phyloP scores from a whole-genome alignment of 1,139 yeast species.

The Kodamaea arcana region DNA sequence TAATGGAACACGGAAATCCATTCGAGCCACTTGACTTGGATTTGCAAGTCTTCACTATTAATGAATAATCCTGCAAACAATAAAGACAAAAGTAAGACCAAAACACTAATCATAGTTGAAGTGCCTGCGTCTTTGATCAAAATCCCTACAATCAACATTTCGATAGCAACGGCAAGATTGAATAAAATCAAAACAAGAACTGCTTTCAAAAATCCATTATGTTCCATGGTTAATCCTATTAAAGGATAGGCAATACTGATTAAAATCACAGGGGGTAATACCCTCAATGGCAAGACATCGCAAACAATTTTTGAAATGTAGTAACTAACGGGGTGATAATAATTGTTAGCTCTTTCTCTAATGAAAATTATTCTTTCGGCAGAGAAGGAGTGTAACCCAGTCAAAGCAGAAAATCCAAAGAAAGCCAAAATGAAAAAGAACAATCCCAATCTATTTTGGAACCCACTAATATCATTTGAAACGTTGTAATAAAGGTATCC shows the following conservation, averaged over 20 bases:
- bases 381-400: slow-evolving; percentile 86
- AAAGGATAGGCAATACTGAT: slow-evolving; percentile 88
- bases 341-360: slow-evolving; percentile 90
- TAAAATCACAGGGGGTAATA: slow-evolving; percentile 82
- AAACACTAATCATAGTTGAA: slow-evolving; percentile 83
- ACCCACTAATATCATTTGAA: slow-evolving; percentile 86
- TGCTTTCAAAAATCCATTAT: slow-evolving; percentile 72
- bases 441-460: slow-evolving; percentile 89
- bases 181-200: slow-evolving; percentile 69
- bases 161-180: slow-evolving; percentile 81
- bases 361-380: slow-evolving; percentile 83
- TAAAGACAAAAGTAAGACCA: slow-evolving; percentile 76
- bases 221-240: slow-evolving; percentile 79
- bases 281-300: slow-evolving; percentile 84
- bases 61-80: slow-evolving; percentile 91
- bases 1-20: slow-evolving; percentile 89
- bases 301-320: slow-evolving; percentile 80
- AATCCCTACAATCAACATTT: slow-evolving; percentile 83
- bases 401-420: slow-evolving; percentile 89
- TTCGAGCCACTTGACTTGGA: slow-evolving; percentile 73
- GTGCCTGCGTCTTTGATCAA: slow-evolving; percentile 87
- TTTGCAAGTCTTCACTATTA: slow-evolving; percentile 72
- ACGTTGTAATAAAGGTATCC: slow-evolving; percentile 82
- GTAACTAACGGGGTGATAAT: slow-evolving; percentile 82
- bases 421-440: slow-evolving; percentile 86